These are phyloP conservation scores for Didymellaceae sp. DNA, from an alignment of 2,329 filamentous ascomycete genomes.

Conservation along the genomic window DNA sequence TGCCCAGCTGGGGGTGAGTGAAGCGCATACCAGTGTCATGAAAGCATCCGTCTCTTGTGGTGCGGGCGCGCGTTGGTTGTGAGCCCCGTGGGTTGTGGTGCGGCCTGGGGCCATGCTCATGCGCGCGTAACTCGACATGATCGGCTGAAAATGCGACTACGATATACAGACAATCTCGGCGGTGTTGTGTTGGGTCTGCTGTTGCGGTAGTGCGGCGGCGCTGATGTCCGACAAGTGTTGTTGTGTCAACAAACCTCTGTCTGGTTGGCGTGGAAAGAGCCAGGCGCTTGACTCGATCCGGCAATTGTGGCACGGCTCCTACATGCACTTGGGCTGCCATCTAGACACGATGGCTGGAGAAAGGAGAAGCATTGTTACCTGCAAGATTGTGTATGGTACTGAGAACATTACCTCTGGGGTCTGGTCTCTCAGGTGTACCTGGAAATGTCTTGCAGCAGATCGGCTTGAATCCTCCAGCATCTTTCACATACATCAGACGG, in stretches of 20 bases:
- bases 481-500: no score
- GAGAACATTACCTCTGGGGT: no score
- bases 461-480: no score
- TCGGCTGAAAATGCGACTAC: slow-evolving; percentile 13
- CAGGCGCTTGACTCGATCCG: slow-evolving; percentile 19
- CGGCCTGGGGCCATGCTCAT: slow-evolving; percentile 59
- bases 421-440: no score
- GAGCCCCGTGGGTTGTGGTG: slow-evolving; percentile 40
- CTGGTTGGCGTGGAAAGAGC: slow-evolving; percentile 16
- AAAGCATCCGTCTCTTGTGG: slow-evolving; percentile 57
- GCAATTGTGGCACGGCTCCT: no score
- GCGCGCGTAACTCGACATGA: slow-evolving; percentile 58
- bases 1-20: background rate
- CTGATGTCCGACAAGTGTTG: slow-evolving; percentile 11
- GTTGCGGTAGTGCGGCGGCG: slow-evolving; percentile 4
- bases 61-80: slow-evolving; percentile 49
- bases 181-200: slow-evolving; percentile 1
- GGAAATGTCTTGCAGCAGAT: no score
- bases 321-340: no score
- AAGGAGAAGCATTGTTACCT: no score
- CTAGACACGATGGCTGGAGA: no score
- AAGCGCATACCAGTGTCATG: slow-evolving; percentile 55
- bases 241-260: slow-evolving; percentile 26
- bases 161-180: background rate
- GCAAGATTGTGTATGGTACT: no score